These are phyloP conservation scores for Phytophthora melonis DNA, from an alignment of 352 stramenopile genomes.

Conservation along the genomic window DNA sequence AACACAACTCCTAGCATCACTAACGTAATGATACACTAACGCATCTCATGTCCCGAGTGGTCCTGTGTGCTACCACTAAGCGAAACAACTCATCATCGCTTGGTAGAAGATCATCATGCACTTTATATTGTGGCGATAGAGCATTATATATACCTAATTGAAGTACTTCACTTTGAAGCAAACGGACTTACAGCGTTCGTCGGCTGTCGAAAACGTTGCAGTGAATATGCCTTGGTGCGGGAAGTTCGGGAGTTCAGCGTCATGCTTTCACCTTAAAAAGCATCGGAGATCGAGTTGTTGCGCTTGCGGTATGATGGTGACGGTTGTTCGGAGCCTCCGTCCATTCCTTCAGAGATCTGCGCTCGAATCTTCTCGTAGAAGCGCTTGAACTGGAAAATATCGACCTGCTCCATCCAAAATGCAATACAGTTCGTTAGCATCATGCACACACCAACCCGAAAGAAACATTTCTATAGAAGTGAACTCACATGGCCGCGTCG, in stretches of 20 bases:
- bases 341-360: slow-evolving; percentile 64
- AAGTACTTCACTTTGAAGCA: slow-evolving; percentile 35
- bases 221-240: slow-evolving; percentile 19
- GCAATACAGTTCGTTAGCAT: slow-evolving; percentile 20
- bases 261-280: slow-evolving; percentile 31
- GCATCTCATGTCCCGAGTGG: not conserved
- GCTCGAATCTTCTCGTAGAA: slow-evolving; percentile 86
- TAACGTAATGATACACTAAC: not conserved
- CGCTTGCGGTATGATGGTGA: slow-evolving; percentile 54
- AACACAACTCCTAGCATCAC: slow-evolving; percentile 4
- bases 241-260: slow-evolving; percentile 7
- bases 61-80: not conserved
- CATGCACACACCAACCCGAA: not conserved
- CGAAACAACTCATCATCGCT: not conserved
- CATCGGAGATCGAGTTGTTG: slow-evolving; percentile 71
- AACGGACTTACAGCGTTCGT: slow-evolving; percentile 28
- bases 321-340: slow-evolving; percentile 31
- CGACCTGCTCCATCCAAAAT: slow-evolving; percentile 51
- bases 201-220: slow-evolving; percentile 20
- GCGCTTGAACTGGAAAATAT: slow-evolving; percentile 91
- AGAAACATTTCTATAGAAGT: not conserved
- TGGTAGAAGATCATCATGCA: slow-evolving; percentile 1
- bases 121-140: slow-evolving; percentile 26
- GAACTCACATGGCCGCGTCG: slow-evolving; percentile 73
- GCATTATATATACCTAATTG: slow-evolving; percentile 21